Evolutionary conservation across 805 yeast species (phyloP).

Genomic region (Metschnikowia koreensis): DNA sequence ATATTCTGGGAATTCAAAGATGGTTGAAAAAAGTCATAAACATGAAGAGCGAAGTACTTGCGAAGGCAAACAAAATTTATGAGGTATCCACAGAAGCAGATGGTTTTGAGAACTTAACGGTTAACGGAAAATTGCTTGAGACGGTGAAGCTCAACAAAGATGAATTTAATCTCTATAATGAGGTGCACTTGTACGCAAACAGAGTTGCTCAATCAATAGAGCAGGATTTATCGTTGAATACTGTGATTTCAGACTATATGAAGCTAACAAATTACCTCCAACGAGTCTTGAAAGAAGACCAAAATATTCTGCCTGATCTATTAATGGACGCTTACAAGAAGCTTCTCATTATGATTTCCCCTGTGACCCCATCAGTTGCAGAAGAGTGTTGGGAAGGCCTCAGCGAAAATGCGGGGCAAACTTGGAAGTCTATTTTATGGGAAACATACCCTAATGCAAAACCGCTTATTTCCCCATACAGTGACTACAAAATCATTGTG

Average conservation of each 20-base stretch:
- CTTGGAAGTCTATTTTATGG: conserved; percentile 51
- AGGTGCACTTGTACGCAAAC: conserved; percentile 44
- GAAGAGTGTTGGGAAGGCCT: conserved; percentile 75
- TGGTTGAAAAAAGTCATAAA: conserved; percentile 68
- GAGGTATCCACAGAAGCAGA: neutral
- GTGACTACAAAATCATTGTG: conserved; percentile 58
- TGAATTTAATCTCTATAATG: conserved; percentile 61
- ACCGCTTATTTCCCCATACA: conserved; percentile 36
- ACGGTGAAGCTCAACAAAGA: conserved; percentile 30
- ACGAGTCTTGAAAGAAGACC: conserved; percentile 34
- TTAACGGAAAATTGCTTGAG: conserved; percentile 20
- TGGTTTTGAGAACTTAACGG: conserved; percentile 18
- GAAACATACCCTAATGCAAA: conserved; percentile 65
- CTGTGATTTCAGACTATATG: conserved; percentile 88
- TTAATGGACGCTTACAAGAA: conserved; percentile 49
- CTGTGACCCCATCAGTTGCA: conserved; percentile 76
- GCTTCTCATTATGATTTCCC: conserved; percentile 64
- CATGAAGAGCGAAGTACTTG: conserved; percentile 20
- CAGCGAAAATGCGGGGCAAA: conserved; percentile 13
- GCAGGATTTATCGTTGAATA: conserved; percentile 64
- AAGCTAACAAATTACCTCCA: conserved; percentile 60
- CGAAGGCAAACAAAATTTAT: conserved; percentile 2
- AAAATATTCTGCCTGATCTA: conserved; percentile 37
- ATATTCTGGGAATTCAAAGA: conserved; percentile 82
- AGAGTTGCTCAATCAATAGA: conserved; percentile 61